Base-by-base conservation (phyloP, 108 stramenopile species). In the Nitzschia putrida region DNA sequence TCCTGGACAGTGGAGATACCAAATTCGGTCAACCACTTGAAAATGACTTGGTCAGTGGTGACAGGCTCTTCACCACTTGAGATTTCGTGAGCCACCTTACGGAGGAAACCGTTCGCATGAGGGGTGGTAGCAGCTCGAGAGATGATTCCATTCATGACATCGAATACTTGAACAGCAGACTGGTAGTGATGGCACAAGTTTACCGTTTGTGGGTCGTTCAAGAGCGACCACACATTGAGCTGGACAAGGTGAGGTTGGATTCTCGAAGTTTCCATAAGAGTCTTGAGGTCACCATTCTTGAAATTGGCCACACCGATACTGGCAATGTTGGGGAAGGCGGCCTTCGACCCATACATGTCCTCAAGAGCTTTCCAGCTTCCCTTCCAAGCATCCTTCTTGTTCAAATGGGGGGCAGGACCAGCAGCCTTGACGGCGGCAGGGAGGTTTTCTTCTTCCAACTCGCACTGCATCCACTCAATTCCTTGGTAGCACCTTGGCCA, bases 231-330 rank as follows among this genome's bases (percentile, higher is more conserved):
- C 8, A 82, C 73, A 66, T 92, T 86, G 24, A 71, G 55, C 64
- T 92, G 88, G 44, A 78, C 64, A 1, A 92, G 38, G 26, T 87
- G 83, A 13, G 91, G 91, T 24, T 20, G 20, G n/a, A 86, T 44
- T 22, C 64, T 41, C 12, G 80, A 52, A 18, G 45, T 53, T 24
- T 71, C 57, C 47, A 76, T 41, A 7, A 92, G 50, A 12, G 64
- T 64, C 37, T 69, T 76, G 72, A 89, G 58, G 59, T 89, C 87
- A 7, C 84, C 69, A 18, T 69, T 14, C 16, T 83, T 77, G 64
- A 92, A 92, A 66, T 92, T 92, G 53, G 85, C 85, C 21, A 92
- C 83, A 10, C 91, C 91, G 44, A 92, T 92, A 40, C 80, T 77
- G 13, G 72, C 80, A 58, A 92, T 72, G 18, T 39, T 39, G 26